These are phyloP conservation scores for Cryphonectria nitschkei DNA, from an alignment of 2,329 filamentous ascomycete genomes.

Conservation along the genomic window DNA sequence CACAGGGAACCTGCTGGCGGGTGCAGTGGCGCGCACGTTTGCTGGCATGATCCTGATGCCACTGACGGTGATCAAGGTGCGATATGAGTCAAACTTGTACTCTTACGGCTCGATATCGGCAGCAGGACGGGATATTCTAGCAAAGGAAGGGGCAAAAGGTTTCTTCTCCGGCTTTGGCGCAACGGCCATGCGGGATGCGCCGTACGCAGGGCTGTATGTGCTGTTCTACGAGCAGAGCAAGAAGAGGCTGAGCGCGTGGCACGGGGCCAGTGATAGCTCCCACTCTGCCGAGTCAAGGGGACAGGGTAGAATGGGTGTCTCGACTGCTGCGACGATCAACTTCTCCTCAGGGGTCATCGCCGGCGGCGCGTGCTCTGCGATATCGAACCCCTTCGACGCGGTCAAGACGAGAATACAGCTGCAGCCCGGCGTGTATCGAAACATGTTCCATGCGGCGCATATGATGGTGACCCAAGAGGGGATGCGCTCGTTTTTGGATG, in stretches of 20 bases:
- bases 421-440: constrained; percentile 79
- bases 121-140: constrained; percentile 75
- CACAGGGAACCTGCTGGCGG: constrained; percentile 81
- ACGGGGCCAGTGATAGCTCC: constrained; percentile 8
- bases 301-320: constrained; percentile 39
- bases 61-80: constrained; percentile 93
- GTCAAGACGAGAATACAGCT: constrained; percentile 95
- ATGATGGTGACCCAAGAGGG: constrained; percentile 86
- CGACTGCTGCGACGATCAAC: constrained; percentile 71
- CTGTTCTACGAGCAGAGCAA: constrained; percentile 90
- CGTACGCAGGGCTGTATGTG: constrained; percentile 93
- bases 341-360: constrained; percentile 82
- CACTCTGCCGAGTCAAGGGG: constrained; percentile 12
- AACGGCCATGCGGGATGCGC: constrained; percentile 91
- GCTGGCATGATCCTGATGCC: constrained; percentile 95
- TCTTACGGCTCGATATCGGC: constrained; percentile 75
- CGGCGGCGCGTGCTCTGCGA: constrained; percentile 78
- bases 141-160: constrained; percentile 73
- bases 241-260: constrained; percentile 55
- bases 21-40: constrained; percentile 79
- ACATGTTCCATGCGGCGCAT: constrained; percentile 76
- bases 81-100: constrained; percentile 90
- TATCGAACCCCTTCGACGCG: constrained; percentile 96
- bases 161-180: constrained; percentile 95
- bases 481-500: constrained; percentile 78